Conservation (phyloP, 1,139 yeast genomes). For the Zygoascus meyerae region DNA sequence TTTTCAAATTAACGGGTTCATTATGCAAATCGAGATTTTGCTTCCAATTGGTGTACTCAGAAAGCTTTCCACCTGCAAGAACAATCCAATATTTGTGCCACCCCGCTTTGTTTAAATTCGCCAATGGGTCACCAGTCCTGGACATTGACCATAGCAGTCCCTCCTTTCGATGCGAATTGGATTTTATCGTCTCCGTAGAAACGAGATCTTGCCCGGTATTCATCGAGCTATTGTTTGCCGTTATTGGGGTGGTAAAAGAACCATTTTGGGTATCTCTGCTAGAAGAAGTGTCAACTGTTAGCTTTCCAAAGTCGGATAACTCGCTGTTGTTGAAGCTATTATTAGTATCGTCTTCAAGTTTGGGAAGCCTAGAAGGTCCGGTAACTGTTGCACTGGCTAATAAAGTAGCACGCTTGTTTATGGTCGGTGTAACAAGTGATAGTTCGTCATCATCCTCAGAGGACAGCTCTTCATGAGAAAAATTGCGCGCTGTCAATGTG, state of each 20-base stretch:
- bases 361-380: background rate
- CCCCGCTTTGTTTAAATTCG: conserved; percentile 63
- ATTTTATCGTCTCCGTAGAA: background rate
- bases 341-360: background rate
- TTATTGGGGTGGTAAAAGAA: background rate
- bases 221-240: background rate
- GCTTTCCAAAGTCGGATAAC: background rate
- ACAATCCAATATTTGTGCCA: conserved; percentile 95
- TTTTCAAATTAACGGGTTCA: conserved; percentile 66
- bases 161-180: conserved; percentile 33
- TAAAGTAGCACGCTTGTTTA: background rate
- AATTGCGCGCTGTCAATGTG: background rate
- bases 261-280: background rate
- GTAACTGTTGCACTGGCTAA: conserved; percentile 2
- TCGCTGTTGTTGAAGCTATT: background rate
- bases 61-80: conserved; percentile 56
- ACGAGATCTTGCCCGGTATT: background rate
- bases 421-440: background rate
- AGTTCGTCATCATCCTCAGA: conserved; percentile 15
- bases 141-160: conserved; percentile 58
- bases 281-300: conserved; percentile 1
- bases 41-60: conserved; percentile 80
- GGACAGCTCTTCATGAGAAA: conserved; percentile 8
- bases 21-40: conserved; percentile 58
- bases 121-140: conserved; percentile 43